Base-by-base conservation (phyloP, 164 flowering plant genomes). In the Vitis labrusca region DNA sequence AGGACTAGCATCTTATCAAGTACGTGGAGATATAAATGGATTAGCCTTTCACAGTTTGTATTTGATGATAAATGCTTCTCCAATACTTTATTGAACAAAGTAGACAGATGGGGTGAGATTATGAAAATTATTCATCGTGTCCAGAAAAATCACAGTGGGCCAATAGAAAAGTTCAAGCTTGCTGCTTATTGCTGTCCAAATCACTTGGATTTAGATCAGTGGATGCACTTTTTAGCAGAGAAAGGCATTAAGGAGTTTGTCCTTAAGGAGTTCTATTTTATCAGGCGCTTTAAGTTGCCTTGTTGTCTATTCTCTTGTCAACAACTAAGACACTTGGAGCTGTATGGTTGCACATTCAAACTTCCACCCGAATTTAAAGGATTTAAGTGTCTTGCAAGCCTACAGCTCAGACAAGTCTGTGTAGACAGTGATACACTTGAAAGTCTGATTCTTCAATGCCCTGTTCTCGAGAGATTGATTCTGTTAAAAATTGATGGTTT, bases 21-120 rank as follows among this genome's bases (percentile, higher is more conserved):
- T 13, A 63, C 63, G 50, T 75, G 78, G 78, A 67, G 71, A 44
- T 59, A 63, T 10, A 62, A 65, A 44, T 75, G 78, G 78, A 56
- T 64, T 50, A n/a, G 59, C 49, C 49, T 60, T 15, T 66, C 73
- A 10, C 61, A 60, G 53, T 69, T 69, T 53, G 60, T 47, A 13
- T 11, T 74, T 47, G 65, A 74, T 64, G 65, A 60, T 51, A 63
- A 70, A 70, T 62, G 66, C 55, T 50, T 69, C 29, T 27, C 50
- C 15, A 51, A 19, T 16, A 10, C 30, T 15, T 13, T 52, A 17
- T 16, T 14, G 7, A 56, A 51, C 61, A 62, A 70, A 16, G 61
- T 2, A 13, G 67, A 30, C 51, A 70, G 67, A 55, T 70, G 73
- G 73, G 50, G 12, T 50, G 47, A 53, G 62, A 47, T 70, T 44